Evolutionary conservation across 2,329 filamentous ascomycete species (phyloP), one percentile per base, ranked within the genome.

Genomic region (Stylonectria norvegica): DNA sequence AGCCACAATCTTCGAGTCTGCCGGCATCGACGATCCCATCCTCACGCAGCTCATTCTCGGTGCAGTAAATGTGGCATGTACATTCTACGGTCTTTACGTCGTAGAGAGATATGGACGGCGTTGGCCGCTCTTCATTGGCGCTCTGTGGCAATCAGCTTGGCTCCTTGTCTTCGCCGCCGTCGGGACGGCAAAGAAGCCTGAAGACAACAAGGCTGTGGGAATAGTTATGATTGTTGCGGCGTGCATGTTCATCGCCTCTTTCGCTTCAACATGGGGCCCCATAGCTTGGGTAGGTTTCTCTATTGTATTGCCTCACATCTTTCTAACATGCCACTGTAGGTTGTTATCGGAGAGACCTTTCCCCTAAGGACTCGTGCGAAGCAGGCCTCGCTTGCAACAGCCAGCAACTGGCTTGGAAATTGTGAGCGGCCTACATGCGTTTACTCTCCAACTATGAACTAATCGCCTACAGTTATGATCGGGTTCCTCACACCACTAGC

Each of bases 171-270:
- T 85, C 56, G 81, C 78, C 20, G 68, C 71, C 0, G 69, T 85
- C 20, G 76, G 80, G 6, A 70, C 72, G 20, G 63, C 61, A 7
- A 52, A 64, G 29, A 53, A 70, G 32, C 73, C 71, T 0, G 61
- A 62, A 5, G 57, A 59, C 23, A 74, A 67, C 50, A 59, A 63
- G 8, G 60, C 66, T 1, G 71, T 78, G 10, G 83, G 83, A 9
- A 77, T 79, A 5, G 73, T 82, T 45, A 82, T 88, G 75, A 86
- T 89, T 50, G 78, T 85, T 8, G 78, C 83, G 38, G 80, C 83
- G 3, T 86, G 80, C 62, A 77, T 88, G 69, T 89, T 87, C 64
- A 88, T 89, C 40, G 76, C 79, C 34, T 82, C 78, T 2, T 89
- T 86, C 51, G 84, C 84, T 2, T 48, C 70, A 31, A 85, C 81